phyloP scores from a whole-genome alignment of 257 asterid species.

The Solanum gracilifrons region DNA sequence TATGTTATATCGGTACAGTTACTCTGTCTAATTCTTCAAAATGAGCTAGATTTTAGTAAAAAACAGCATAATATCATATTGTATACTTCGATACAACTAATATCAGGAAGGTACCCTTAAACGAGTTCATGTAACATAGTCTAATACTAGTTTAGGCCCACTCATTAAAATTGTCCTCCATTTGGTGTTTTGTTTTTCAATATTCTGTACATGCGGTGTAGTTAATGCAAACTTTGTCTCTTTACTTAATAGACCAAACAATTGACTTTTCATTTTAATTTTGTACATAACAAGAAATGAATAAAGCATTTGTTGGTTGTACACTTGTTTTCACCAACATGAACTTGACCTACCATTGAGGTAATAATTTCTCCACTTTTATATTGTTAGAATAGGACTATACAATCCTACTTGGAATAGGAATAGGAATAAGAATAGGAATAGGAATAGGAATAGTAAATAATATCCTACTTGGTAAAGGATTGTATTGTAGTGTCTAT shows the following conservation, averaged over 20 bases:
- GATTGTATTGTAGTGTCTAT: no score
- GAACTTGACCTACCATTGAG: background rate
- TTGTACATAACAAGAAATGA: background rate
- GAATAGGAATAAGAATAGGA: no score
- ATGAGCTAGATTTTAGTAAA: background rate
- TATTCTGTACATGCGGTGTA: background rate
- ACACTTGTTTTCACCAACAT: background rate
- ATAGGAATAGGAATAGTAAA: no score
- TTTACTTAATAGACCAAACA: background rate
- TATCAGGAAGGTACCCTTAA: background rate
- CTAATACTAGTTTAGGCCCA: background rate
- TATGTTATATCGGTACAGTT: background rate
- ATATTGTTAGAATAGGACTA: background rate
- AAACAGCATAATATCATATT: background rate
- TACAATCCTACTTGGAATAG: no score
- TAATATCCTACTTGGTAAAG: no score
- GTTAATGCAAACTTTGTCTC: background rate
- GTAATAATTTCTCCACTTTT: background rate
- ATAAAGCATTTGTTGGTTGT: background rate
- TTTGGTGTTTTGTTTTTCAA: background rate
- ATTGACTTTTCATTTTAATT: background rate
- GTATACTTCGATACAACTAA: background rate
- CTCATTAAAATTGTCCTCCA: background rate
- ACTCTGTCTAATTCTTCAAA: background rate
- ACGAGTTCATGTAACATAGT: background rate